Evolutionary conservation across 148 eudicot species (phyloP).

Genomic region (Persicaria maculosa): DNA sequence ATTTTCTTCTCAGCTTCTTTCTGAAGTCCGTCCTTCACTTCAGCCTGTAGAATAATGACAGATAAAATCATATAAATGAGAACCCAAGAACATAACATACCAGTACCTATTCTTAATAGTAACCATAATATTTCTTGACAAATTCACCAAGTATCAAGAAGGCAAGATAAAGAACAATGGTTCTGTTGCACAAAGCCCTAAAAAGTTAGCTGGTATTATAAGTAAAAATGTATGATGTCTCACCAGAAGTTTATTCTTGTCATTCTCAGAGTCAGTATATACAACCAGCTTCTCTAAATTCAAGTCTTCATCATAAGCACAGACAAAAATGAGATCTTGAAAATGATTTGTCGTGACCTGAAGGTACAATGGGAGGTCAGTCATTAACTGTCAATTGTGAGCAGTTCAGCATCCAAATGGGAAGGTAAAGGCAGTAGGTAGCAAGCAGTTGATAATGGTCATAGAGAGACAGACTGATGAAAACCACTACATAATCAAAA

Average conservation of each 20-base stretch:
- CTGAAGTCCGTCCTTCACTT: slow-evolving; percentile 42
- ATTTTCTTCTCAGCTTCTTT: slow-evolving; percentile 56
- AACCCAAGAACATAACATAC: not conserved
- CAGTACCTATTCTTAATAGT: not conserved
- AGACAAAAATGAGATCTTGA: slow-evolving; percentile 59
- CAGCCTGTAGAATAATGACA: slow-evolving; percentile 41
- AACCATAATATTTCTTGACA: not conserved
- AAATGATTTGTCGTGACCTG: slow-evolving; percentile 73
- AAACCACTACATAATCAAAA: not conserved
- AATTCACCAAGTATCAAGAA: not conserved
- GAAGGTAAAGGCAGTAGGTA: not conserved
- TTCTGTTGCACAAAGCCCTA: not conserved
- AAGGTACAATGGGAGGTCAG: slow-evolving; percentile 22
- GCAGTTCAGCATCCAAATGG: not conserved
- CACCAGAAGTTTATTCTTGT: slow-evolving; percentile 67
- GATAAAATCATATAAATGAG: slow-evolving; percentile 8
- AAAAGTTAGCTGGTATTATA: not conserved
- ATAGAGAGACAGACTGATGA: not conserved
- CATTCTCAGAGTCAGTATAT: slow-evolving; percentile 55
- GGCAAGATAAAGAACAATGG: too few species aligned
- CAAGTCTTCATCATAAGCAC: slow-evolving; percentile 47
- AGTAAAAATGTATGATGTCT: slow-evolving; percentile 14
- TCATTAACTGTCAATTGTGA: slow-evolving; percentile 12
- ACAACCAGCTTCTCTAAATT: slow-evolving; percentile 51
- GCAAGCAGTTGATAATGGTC: not conserved